Evolutionary conservation across 305 asterid species (phyloP).

Genomic region (Fraxinus baroniana): DNA sequence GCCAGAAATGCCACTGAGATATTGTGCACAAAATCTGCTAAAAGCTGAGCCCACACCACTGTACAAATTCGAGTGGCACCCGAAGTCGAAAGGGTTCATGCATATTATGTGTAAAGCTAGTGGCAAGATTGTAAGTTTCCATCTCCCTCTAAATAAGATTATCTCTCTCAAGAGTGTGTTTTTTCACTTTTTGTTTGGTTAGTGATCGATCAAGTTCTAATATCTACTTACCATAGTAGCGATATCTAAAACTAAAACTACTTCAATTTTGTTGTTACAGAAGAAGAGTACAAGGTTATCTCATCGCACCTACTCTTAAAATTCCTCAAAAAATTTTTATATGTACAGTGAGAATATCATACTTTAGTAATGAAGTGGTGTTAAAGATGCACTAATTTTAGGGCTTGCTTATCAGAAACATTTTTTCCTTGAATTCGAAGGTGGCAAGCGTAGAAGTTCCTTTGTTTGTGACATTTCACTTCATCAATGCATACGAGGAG

Average conservation of each 20-base stretch:
- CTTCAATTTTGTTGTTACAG: background rate
- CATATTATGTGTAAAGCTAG: constrained; percentile 85
- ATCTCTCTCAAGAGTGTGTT: background rate
- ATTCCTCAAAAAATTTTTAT: background rate
- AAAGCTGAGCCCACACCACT: constrained; percentile 95
- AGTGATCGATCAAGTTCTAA: background rate
- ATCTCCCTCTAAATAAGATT: background rate
- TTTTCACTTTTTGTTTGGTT: background rate
- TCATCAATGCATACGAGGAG: constrained; percentile 95
- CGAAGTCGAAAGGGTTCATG: constrained; percentile 70
- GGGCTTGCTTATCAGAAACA: background rate
- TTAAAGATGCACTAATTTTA: background rate
- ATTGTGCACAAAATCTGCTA: constrained; percentile 75
- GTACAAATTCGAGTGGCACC: constrained; percentile 89
- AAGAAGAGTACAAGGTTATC: background rate
- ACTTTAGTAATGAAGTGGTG: background rate
- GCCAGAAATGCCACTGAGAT: constrained; percentile 95
- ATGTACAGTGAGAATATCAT: background rate
- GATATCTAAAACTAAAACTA: background rate
- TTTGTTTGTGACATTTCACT: constrained; percentile 74
- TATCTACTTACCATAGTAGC: background rate
- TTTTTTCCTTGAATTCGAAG: constrained; percentile 32
- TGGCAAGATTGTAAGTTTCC: constrained; percentile 62
- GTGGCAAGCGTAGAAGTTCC: constrained; percentile 98
- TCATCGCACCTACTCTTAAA: background rate